A percentile compares a stretch with the other conserved stretches of the same genome.
Evolutionary conservation across 2,329 filamentous ascomycete genomes (phyloP).

Genomic region (Spiromastix sp.): DNA sequence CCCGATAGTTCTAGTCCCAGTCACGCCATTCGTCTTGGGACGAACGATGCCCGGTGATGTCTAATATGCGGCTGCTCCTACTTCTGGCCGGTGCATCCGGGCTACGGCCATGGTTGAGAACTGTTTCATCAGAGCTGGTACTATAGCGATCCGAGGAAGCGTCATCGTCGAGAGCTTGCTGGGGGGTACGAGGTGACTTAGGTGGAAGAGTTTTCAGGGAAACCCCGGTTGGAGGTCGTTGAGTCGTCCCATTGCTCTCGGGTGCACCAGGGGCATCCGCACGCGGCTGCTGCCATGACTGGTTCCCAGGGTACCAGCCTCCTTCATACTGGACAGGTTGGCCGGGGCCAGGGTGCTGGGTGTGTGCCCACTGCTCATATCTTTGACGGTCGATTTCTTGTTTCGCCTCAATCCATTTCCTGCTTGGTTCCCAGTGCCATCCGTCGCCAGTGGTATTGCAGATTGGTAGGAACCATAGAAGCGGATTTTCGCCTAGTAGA

Average conservation of each 20-base stretch:
- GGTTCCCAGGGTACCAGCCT: neutral
- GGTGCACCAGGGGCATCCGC: neutral
- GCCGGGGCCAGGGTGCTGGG: constrained; percentile 19
- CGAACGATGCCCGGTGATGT: neutral
- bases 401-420: constrained; percentile 63
- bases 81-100: neutral
- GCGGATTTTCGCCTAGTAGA: constrained; percentile 64
- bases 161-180: constrained; percentile 25
- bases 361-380: constrained; percentile 17
- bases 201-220: constrained; percentile 34
- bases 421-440: constrained; percentile 84
- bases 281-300: neutral
- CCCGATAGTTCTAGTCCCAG: constrained; percentile 24
- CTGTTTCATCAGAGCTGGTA: constrained; percentile 10
- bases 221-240: constrained; percentile 29
- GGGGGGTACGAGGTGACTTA: constrained; percentile 27
- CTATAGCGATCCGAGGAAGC: constrained; percentile 15
- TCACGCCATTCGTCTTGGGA: constrained; percentile 28
- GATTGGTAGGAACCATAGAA: constrained; percentile 71
- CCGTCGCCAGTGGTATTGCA: constrained; percentile 83
- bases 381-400: constrained; percentile 44
- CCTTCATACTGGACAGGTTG: neutral
- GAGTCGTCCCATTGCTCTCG: constrained; percentile 17
- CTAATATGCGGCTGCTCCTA: neutral
- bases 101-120: neutral